A percentile compares a stretch with the other conserved stretches of the same genome.
These are phyloP conservation scores for Omphalea diandra DNA, from an alignment of 441 rosid species.

Conservation along the genomic window DNA sequence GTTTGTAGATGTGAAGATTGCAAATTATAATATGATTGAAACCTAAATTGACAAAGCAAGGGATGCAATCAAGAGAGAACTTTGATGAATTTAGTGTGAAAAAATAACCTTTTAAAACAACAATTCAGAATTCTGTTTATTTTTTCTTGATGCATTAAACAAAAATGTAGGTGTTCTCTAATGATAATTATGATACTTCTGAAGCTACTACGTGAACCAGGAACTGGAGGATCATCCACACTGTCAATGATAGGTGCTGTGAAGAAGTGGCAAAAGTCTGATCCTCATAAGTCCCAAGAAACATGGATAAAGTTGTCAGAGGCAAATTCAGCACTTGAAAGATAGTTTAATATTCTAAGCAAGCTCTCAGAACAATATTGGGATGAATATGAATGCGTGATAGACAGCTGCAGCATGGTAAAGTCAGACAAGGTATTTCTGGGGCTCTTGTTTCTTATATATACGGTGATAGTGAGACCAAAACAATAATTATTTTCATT, in stretches of 20 bases:
- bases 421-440: conserved; percentile 58
- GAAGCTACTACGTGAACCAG: conserved; percentile 93
- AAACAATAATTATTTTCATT: neutral
- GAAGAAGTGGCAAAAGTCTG: conserved; percentile 87
- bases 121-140: neutral
- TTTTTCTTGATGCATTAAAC: neutral
- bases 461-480: neutral
- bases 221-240: conserved; percentile 95
- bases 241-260: conserved; percentile 99
- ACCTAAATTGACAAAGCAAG: neutral
- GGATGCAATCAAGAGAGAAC: neutral
- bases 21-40: neutral
- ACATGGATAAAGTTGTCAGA: conserved; percentile 77
- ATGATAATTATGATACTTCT: conserved; percentile 25
- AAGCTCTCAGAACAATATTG: conserved; percentile 74
- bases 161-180: conserved; percentile 7
- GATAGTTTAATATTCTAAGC: conserved; percentile 59
- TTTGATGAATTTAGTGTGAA: neutral
- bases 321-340: conserved; percentile 74
- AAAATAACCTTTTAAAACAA: neutral
- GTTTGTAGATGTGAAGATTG: conserved; percentile 7
- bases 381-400: conserved; percentile 53
- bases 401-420: conserved; percentile 66
- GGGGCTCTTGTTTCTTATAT: neutral
- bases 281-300: conserved; percentile 72